Conservation (phyloP, 139 green algal species). For the Coelastrella sp. region DNA sequence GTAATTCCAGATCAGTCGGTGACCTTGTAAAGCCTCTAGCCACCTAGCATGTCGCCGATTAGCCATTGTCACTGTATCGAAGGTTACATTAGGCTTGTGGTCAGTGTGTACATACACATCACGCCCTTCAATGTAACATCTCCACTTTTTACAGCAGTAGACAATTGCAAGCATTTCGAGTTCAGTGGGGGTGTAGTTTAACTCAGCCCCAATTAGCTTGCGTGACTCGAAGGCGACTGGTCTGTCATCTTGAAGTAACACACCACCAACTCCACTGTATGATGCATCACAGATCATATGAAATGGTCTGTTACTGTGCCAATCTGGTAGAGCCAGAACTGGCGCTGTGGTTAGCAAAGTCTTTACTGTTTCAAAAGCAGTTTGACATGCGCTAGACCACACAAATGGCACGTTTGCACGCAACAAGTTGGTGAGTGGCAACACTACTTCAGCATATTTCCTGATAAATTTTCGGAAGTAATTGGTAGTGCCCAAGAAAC, state of each 20-base stretch:
- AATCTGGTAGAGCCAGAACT: neutral
- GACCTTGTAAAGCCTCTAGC: conserved; percentile 4
- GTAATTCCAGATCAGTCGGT: neutral
- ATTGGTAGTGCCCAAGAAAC: neutral
- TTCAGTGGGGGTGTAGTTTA: conserved; percentile 45
- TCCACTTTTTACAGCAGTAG: conserved; percentile 30
- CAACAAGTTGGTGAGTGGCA: neutral
- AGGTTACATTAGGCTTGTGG: conserved; percentile 37
- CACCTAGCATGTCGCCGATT: conserved; percentile 5
- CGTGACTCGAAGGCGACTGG: conserved; percentile 12
- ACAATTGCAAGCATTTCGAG: conserved; percentile 51
- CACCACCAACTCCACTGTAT: neutral
- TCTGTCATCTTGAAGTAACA: neutral
- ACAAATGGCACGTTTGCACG: neutral
- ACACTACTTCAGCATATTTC: conserved; percentile 1
- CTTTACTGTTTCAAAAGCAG: neutral
- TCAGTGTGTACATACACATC: conserved; percentile 45
- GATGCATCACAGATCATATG: conserved; percentile 15
- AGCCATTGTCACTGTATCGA: conserved; percentile 11
- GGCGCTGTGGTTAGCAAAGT: neutral
- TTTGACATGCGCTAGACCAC: neutral
- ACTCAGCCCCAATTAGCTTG: conserved; percentile 28
- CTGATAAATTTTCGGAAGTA: neutral
- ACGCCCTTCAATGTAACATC: conserved; percentile 50
- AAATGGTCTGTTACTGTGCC: neutral